Conservation (phyloP, 148 eudicot species). For the Simmondsia chinensis region DNA sequence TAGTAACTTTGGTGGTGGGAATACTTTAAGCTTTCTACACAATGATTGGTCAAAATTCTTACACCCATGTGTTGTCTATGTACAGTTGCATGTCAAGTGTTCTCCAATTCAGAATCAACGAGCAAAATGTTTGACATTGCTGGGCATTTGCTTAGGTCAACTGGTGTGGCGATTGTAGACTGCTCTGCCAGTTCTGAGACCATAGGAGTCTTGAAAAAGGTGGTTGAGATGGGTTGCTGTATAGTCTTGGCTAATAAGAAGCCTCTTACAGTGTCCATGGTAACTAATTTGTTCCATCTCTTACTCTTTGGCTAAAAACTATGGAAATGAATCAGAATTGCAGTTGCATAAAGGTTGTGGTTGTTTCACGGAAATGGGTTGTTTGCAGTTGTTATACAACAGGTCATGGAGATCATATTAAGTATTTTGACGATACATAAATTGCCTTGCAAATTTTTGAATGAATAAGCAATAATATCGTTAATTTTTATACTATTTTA, state of each 20-base stretch:
- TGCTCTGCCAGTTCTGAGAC: slow-evolving; percentile 96
- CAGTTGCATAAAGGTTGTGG: too few species aligned
- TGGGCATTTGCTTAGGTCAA: slow-evolving; percentile 42
- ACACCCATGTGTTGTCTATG: background rate
- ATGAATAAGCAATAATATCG: too few species aligned
- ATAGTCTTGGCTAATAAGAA: slow-evolving; percentile 91
- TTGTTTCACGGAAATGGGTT: too few species aligned
- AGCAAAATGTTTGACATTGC: slow-evolving; percentile 52
- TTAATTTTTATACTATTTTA: too few species aligned
- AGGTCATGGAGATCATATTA: too few species aligned
- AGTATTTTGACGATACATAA: too few species aligned
- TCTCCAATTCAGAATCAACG: slow-evolving; percentile 37
- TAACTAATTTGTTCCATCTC: too few species aligned
- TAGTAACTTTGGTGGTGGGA: background rate
- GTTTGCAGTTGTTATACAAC: too few species aligned
- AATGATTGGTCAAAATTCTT: background rate
- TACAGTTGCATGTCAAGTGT: slow-evolving; percentile 43
- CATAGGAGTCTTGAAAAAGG: slow-evolving; percentile 40
- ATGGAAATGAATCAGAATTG: too few species aligned
- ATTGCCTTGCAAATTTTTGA: too few species aligned
- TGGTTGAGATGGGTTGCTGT: slow-evolving; percentile 55
- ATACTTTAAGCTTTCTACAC: background rate
- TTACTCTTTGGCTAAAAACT: too few species aligned
- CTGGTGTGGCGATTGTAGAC: slow-evolving; percentile 74
- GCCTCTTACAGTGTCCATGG: slow-evolving; percentile 87